phyloP scores from a whole-genome alignment of 2,329 filamentous ascomycete species.

The Botrytis galanthina region DNA sequence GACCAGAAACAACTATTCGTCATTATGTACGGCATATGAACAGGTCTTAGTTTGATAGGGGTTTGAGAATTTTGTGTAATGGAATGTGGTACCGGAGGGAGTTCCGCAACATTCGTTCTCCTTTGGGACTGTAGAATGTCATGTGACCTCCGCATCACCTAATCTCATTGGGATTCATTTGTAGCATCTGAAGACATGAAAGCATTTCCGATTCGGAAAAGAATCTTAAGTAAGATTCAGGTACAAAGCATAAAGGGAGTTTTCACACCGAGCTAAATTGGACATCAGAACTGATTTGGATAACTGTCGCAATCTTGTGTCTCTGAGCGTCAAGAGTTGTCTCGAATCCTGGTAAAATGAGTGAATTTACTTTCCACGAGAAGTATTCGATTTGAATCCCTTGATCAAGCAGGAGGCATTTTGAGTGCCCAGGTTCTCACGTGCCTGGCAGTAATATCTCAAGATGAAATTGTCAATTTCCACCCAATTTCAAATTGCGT shows the following conservation, averaged over 20 bases:
- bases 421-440: not conserved
- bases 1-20: not conserved
- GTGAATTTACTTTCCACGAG: not conserved
- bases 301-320: not conserved
- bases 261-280: not conserved
- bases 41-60: not conserved
- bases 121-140: not conserved
- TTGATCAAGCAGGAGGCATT: not conserved
- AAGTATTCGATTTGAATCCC: not conserved
- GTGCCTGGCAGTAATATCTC: too few species aligned
- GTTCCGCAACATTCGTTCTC: not conserved
- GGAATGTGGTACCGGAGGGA: not conserved
- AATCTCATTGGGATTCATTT: not conserved
- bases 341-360: not conserved
- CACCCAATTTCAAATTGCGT: not conserved
- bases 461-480: not conserved
- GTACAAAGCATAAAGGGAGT: not conserved
- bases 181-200: not conserved
- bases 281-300: not conserved
- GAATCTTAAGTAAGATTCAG: not conserved
- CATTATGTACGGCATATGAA: not conserved
- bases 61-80: not conserved
- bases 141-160: not conserved
- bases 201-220: not conserved
- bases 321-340: not conserved